Conservation (phyloP, 2,329 filamentous ascomycete genomes). For the Helminthosporium solani region DNA sequence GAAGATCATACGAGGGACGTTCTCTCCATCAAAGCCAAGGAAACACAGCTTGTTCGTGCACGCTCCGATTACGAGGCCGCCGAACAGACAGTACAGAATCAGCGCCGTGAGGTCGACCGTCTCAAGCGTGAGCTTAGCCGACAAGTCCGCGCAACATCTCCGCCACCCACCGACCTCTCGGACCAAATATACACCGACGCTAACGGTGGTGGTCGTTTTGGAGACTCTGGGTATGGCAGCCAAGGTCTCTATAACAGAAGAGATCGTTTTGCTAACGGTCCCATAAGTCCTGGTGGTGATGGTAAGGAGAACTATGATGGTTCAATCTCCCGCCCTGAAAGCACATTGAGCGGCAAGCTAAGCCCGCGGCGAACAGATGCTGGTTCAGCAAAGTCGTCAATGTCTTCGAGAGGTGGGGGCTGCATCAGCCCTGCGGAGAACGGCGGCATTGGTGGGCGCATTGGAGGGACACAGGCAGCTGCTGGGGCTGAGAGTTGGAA, state of each 20-base stretch:
- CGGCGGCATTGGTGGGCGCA: constrained; percentile 14
- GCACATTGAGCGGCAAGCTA: constrained; percentile 42
- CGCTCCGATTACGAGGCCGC: constrained; percentile 86
- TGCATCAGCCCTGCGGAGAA: constrained; percentile 36
- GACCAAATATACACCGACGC: constrained; percentile 55
- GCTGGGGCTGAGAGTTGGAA: constrained; percentile 81
- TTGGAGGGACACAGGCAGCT: constrained; percentile 30
- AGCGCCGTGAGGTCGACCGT: constrained; percentile 85
- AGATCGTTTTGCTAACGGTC: constrained; percentile 31
- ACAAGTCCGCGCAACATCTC: constrained; percentile 55
- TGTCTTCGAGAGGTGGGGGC: constrained; percentile 33
- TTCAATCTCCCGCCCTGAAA: constrained; percentile 34
- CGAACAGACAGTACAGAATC: constrained; percentile 79
- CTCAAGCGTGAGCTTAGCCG: constrained; percentile 79
- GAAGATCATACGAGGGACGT: constrained; percentile 96
- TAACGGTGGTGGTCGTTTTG: constrained; percentile 52
- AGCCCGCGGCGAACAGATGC: constrained; percentile 41
- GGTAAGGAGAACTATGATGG: constrained; percentile 52
- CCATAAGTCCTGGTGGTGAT: constrained; percentile 40
- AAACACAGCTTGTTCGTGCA: constrained; percentile 92
- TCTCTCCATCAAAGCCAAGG: constrained; percentile 95
- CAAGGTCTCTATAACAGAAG: constrained; percentile 44
- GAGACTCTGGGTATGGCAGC: constrained; percentile 35
- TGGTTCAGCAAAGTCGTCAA: constrained; percentile 30
- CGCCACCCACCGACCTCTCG: constrained; percentile 50